A percentile compares a stretch with the other conserved stretches of the same genome.
Evolutionary conservation across 129 eudicot genomes (phyloP).

Genomic region (Flaveria bidentis): DNA sequence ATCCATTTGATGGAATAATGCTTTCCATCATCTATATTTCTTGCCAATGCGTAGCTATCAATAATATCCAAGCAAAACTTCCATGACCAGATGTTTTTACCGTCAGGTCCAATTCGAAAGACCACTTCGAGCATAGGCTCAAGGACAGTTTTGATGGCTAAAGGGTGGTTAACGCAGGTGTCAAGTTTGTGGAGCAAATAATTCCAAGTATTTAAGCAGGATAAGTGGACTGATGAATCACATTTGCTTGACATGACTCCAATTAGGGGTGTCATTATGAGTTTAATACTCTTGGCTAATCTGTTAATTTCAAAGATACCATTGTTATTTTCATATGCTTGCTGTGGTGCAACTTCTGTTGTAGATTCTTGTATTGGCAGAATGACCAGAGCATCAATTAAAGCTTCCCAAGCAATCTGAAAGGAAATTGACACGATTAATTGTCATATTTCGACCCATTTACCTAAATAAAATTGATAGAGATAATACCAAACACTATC

Average conservation of each 20-base stretch:
- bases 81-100: constrained; percentile 56
- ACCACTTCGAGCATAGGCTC: constrained; percentile 66
- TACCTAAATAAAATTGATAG: neutral
- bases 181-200: constrained; percentile 84
- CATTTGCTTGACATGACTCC: constrained; percentile 75
- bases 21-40: constrained; percentile 35
- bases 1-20: constrained; percentile 54
- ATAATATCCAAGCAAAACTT: constrained; percentile 61
- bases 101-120: constrained; percentile 50
- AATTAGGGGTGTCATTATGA: constrained; percentile 78
- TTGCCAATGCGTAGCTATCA: constrained; percentile 48
- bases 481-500: no score
- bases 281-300: constrained; percentile 57
- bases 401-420: constrained; percentile 90
- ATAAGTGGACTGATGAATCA: constrained; percentile 59
- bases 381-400: constrained; percentile 68
- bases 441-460: constrained; percentile 1
- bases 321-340: constrained; percentile 27
- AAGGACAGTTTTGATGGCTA: constrained; percentile 46
- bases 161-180: constrained; percentile 43
- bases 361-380: constrained; percentile 38
- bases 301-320: constrained; percentile 39
- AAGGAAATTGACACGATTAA: constrained; percentile 18
- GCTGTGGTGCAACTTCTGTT: constrained; percentile 7
- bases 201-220: constrained; percentile 84